Percentiles rank a stretch among this genome's conserved stretches.
Evolutionary conservation across 768 basidiomycete species (phyloP).

Genomic region (Leccinum fibrillosum): DNA sequence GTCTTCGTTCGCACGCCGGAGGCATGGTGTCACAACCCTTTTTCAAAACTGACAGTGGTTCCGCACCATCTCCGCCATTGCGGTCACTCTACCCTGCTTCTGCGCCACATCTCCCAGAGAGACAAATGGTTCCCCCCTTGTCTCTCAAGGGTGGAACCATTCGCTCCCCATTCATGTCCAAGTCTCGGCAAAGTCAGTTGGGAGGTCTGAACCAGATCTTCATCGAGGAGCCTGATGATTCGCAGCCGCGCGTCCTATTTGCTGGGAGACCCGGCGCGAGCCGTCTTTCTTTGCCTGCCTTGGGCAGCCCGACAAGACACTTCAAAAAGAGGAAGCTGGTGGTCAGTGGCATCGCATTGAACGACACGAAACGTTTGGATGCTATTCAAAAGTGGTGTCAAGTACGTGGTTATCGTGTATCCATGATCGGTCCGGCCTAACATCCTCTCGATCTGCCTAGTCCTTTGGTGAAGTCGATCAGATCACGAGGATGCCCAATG

Average conservation of each 20-base stretch:
- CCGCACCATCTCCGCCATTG: slow-evolving; percentile 33
- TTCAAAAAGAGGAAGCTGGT: slow-evolving; percentile 63
- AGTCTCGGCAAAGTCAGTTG: slow-evolving; percentile 14
- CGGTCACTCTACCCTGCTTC: slow-evolving; percentile 37
- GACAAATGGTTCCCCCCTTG: slow-evolving; percentile 29
- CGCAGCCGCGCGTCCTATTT: slow-evolving; percentile 30
- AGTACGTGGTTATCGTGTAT: slow-evolving; percentile 37
- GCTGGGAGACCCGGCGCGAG: slow-evolving; percentile 18
- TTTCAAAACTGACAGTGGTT: slow-evolving; percentile 26
- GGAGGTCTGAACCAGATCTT: slow-evolving; percentile 19
- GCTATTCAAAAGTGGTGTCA: slow-evolving; percentile 75
- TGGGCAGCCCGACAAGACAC: slow-evolving; percentile 38
- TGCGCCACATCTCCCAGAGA: slow-evolving; percentile 39
- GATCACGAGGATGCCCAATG: slow-evolving; percentile 71
- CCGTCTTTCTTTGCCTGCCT: slow-evolving; percentile 31
- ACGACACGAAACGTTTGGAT: slow-evolving; percentile 62
- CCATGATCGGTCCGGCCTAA: neutral
- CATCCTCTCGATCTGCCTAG: slow-evolving; percentile 32
- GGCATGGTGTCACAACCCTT: slow-evolving; percentile 31
- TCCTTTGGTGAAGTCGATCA: slow-evolving; percentile 74
- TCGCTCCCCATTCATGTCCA: slow-evolving; percentile 31
- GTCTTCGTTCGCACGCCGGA: slow-evolving; percentile 27
- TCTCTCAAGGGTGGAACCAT: slow-evolving; percentile 30
- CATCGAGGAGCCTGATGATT: slow-evolving; percentile 26
- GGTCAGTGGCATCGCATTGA: slow-evolving; percentile 61